A percentile compares a stretch with the other conserved stretches of the same genome.
phyloP scores from a whole-genome alignment of 352 stramenopile species.

The Phytophthora pinifolia region DNA sequence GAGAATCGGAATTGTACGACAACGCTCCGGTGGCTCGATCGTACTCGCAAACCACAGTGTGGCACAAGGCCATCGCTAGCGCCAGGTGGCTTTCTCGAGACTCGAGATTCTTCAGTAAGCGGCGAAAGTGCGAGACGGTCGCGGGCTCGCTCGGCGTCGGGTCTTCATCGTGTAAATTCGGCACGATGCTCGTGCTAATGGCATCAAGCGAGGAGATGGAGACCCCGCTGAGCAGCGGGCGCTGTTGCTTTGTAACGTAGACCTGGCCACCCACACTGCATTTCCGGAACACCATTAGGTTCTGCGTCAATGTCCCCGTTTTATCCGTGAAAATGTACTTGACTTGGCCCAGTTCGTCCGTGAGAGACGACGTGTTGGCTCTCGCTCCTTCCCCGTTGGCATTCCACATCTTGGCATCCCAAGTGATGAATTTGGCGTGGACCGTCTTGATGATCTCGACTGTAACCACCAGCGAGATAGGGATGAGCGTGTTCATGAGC shows the following conservation, averaged over 20 bases:
- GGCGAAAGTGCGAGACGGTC: conserved; percentile 46
- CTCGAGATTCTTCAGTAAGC: conserved; percentile 50
- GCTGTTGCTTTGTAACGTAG: conserved; percentile 57
- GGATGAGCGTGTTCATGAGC: conserved; percentile 92
- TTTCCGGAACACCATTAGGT: conserved; percentile 96
- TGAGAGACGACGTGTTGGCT: conserved; percentile 90
- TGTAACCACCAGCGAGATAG: conserved; percentile 92
- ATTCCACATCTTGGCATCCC: conserved; percentile 67
- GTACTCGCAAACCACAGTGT: conserved; percentile 85
- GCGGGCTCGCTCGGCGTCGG: conserved; percentile 7
- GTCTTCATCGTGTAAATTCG: conserved; percentile 20
- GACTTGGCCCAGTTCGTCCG: conserved; percentile 92
- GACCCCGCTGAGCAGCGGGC: conserved; percentile 21
- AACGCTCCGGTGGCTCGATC: conserved; percentile 42
- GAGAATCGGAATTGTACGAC: conserved; percentile 90
- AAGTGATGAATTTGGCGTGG: conserved; percentile 80
- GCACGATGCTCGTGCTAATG: neutral
- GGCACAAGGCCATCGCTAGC: conserved; percentile 79
- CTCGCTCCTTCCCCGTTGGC: conserved; percentile 58
- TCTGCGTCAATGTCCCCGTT: conserved; percentile 94
- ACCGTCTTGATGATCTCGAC: conserved; percentile 77
- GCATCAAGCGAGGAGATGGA: conserved; percentile 43
- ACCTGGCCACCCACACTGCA: conserved; percentile 90
- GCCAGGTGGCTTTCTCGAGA: conserved; percentile 55
- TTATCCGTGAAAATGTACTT: conserved; percentile 95